Evolutionary conservation across 139 green algal species (phyloP).

Genomic region (Ettlia oleoabundans): DNA sequence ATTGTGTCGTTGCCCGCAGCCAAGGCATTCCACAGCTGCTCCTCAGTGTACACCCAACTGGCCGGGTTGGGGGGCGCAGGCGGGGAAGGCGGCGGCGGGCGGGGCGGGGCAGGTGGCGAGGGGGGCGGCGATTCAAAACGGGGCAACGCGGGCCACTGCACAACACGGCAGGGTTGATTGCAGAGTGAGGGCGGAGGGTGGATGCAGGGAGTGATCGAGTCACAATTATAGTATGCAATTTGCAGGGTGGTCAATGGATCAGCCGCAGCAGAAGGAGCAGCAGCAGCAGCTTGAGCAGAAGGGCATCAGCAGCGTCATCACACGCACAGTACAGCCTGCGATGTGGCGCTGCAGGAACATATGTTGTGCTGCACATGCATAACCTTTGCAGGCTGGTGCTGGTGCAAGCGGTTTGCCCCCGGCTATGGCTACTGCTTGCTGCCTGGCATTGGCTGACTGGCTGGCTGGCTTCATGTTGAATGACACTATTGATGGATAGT

Average conservation of each 20-base stretch:
- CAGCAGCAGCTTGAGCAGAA: no score
- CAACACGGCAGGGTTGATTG: not conserved
- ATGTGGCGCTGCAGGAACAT: no score
- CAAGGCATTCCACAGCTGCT: slow-evolving; percentile 48
- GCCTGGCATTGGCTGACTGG: no score
- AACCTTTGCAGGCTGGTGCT: no score
- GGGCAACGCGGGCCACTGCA: slow-evolving; percentile 18
- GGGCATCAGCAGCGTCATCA: no score
- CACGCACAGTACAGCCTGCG: no score
- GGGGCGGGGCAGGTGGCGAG: slow-evolving; percentile 30
- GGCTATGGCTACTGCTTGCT: no score
- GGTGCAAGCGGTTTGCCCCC: no score
- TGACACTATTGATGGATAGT: no score
- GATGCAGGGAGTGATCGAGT: not conserved
- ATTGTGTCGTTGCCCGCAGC: slow-evolving; percentile 31
- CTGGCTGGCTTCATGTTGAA: no score
- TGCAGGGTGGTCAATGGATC: not conserved
- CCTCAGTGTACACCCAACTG: slow-evolving; percentile 44
- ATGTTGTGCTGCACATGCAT: no score
- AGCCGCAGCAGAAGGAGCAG: no score
- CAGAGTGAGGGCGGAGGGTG: not conserved
- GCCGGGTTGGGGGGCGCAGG: slow-evolving; percentile 43
- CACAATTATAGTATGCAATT: not conserved
- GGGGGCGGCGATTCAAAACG: slow-evolving; percentile 31
- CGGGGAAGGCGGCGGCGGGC: slow-evolving; percentile 35